A percentile compares a stretch with the other conserved stretches of the same genome.
Conservation (phyloP, 148 eudicot genomes). For the Nyssa sinensis region DNA sequence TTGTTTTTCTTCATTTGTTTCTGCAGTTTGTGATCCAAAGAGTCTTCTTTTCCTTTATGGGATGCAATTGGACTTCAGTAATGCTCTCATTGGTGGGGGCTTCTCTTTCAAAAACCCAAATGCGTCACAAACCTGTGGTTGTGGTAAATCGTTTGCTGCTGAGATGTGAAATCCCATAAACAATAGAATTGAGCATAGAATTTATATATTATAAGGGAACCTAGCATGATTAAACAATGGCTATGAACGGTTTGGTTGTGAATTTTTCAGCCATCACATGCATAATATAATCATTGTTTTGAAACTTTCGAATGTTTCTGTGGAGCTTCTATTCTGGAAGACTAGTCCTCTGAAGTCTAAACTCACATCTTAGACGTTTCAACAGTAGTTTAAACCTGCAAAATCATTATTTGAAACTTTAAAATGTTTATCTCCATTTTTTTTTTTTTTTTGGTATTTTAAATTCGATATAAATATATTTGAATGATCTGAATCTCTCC, state of each 20-base stretch:
- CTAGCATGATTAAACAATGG: neutral
- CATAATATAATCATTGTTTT: neutral
- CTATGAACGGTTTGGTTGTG: neutral
- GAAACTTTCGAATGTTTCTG: conserved; percentile 8
- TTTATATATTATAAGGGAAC: neutral
- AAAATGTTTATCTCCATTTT: no score
- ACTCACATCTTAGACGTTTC: no score
- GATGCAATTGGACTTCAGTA: conserved; percentile 95
- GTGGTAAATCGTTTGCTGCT: conserved; percentile 96
- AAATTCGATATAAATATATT: no score
- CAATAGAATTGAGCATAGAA: no score
- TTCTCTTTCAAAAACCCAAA: conserved; percentile 92
- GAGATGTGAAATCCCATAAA: conserved; percentile 39
- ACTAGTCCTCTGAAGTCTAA: no score
- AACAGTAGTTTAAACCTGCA: no score
- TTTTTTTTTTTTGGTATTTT: no score
- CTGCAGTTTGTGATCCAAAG: conserved; percentile 97
- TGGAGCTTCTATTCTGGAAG: no score
- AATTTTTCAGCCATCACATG: neutral
- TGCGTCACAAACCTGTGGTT: conserved; percentile 92
- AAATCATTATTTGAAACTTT: no score
- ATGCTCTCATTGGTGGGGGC: conserved; percentile 97
- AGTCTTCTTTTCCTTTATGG: conserved; percentile 89
- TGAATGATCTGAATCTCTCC: no score
- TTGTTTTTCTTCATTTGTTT: neutral